phyloP scores from a whole-genome alignment of 1,139 yeast species.

The Debaryomycetaceae sp. region DNA sequence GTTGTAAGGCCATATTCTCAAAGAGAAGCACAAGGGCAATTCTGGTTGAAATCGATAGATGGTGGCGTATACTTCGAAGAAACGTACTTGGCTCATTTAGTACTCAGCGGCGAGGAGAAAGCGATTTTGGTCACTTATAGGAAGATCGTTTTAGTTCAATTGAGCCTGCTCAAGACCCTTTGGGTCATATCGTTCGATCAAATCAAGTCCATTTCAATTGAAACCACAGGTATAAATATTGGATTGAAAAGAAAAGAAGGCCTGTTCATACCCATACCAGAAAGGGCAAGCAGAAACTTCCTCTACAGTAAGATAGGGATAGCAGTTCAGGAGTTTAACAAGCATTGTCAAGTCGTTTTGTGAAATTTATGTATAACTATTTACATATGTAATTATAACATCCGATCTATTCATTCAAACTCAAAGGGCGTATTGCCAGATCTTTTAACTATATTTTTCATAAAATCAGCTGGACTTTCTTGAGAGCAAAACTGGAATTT shows the following conservation, averaged over 20 bases:
- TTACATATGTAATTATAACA: background rate
- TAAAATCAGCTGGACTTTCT: conserved; percentile 44
- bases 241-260: conserved; percentile 61
- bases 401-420: conserved; percentile 1
- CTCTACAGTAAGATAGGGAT: conserved; percentile 71
- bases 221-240: conserved; percentile 74
- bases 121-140: conserved; percentile 74
- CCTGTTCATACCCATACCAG: conserved; percentile 77
- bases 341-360: conserved; percentile 47
- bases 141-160: conserved; percentile 64
- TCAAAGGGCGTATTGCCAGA: conserved; percentile 24
- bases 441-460: conserved; percentile 39
- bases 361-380: conserved; percentile 6
- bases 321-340: conserved; percentile 80
- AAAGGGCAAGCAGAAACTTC: conserved; percentile 57
- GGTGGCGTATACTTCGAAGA: conserved; percentile 77
- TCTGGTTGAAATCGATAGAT: conserved; percentile 79
- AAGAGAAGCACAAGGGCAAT: conserved; percentile 91
- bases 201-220: conserved; percentile 68
- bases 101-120: conserved; percentile 75
- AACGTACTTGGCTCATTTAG: conserved; percentile 78
- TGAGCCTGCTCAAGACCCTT: conserved; percentile 55
- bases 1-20: conserved; percentile 72
- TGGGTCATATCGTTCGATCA: conserved; percentile 68
- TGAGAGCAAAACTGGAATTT: conserved; percentile 54